Conservation (phyloP, 352 stramenopile species). For the Pythium monospermum region DNA sequence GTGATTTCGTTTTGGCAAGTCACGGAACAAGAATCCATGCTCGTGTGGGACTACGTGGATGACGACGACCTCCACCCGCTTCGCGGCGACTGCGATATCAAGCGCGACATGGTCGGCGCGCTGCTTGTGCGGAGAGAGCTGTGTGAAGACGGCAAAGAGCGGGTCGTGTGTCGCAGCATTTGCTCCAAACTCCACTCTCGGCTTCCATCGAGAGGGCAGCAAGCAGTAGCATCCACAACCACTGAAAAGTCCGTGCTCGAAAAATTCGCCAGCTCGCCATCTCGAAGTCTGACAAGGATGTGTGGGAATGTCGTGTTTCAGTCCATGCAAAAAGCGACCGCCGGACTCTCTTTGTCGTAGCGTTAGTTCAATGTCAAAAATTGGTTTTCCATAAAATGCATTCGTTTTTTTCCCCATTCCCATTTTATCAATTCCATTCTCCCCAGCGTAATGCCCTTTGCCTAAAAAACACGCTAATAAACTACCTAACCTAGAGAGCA, state of each 20-base stretch:
- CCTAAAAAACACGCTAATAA: background rate
- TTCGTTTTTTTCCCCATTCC: no score
- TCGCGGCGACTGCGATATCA: constrained; percentile 18
- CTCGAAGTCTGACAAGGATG: constrained; percentile 14
- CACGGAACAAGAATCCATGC: constrained; percentile 23
- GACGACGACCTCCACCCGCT: constrained; percentile 30
- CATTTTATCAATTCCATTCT: background rate
- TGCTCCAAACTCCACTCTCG: constrained; percentile 46
- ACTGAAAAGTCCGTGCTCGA: background rate
- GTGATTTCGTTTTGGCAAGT: constrained; percentile 27
- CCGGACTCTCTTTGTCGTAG: background rate
- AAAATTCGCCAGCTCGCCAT: constrained; percentile 12
- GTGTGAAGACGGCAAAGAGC: constrained; percentile 24
- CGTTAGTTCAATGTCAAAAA: background rate
- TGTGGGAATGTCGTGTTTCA: constrained; percentile 44
- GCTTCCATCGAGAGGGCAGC: background rate
- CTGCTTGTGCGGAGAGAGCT: constrained; percentile 19
- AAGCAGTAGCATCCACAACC: background rate
- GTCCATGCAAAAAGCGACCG: constrained; percentile 30
- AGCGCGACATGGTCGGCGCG: constrained; percentile 20
- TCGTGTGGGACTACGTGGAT: constrained; percentile 35
- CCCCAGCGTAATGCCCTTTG: background rate
- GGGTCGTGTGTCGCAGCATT: constrained; percentile 46
- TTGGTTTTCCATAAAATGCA: no score
- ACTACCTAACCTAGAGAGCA: no score